Base-by-base conservation (phyloP, 2,329 filamentous ascomycete species). In the Fusarium drepaniforme region DNA sequence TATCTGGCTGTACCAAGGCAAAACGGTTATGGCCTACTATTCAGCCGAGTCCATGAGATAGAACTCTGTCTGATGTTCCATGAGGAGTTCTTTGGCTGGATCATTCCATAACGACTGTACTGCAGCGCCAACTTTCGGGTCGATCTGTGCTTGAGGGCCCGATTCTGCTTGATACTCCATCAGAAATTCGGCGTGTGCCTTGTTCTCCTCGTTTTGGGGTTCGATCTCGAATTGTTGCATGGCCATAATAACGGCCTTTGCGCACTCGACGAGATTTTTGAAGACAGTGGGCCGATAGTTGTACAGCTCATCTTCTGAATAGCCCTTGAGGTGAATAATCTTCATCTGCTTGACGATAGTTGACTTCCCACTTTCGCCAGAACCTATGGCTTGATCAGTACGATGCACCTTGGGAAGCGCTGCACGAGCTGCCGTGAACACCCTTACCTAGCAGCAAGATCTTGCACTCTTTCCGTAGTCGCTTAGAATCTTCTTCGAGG, bases 271-370 rank as follows among this genome's bases (percentile, higher is more conserved):
- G 70, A 99, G 89, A 83, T 99, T 99, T 86, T 99, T 99, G 88
- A 97, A 99, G 71, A 99, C 95, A 38, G 97, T 98, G 73, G 97
- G 91, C 70, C 97, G 93, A 86, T 98, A 98, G 82, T 98, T 93
- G 80, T 93, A 93, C 60, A 98, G 89, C 84, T 99, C 97, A 80
- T 98, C 96, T 77, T 95, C 92, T 13, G 94, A 96, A 85, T 99
- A 99, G 71, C 97, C 97, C 85, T 98, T 98, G 80, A 98, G 93
- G 82, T 99, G 97, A 81, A 99, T 98, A 79, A 99, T 99, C 86
- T 98, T 99, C 97, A 99, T 99, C 88, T 99, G 97, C 85, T 99
- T 99, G 78, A 99, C 97, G 80, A 99, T 98, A 12, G 97, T 99
- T 68, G 97, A 98, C 86, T 99, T 99, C 78, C 97, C 97, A 85